These are phyloP conservation scores for Escallonia herrerae DNA, from an alignment of 129 eudicot species.

Conservation along the genomic window DNA sequence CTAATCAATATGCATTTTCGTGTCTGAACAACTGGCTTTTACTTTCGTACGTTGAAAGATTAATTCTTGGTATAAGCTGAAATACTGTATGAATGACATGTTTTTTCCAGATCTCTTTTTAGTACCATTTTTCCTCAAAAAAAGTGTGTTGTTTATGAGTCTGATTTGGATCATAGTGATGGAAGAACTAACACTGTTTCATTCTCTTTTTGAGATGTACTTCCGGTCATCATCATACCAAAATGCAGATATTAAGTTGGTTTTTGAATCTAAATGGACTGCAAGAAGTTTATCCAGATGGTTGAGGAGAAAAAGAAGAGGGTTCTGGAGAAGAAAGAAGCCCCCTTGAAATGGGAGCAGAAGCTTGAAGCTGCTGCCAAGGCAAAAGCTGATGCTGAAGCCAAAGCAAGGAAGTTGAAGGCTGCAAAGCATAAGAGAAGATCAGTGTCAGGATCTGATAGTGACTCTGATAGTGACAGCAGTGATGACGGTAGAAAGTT, in stretches of 20 bases:
- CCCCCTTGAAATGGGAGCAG: slow-evolving; percentile 96
- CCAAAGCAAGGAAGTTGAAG: slow-evolving; percentile 57
- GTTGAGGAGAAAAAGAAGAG: slow-evolving; percentile 96
- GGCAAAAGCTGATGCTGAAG: slow-evolving; percentile 69
- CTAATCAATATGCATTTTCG: too few species aligned
- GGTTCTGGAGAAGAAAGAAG: slow-evolving; percentile 73
- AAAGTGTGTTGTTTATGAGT: neutral
- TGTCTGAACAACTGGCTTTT: neutral
- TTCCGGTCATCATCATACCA: slow-evolving; percentile 88
- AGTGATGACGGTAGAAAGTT: slow-evolving; percentile 36
- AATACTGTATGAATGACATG: neutral
- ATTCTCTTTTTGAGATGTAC: slow-evolving; percentile 99
- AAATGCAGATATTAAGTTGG: slow-evolving; percentile 82
- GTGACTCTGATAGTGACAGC: slow-evolving; percentile 39
- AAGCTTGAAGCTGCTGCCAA: slow-evolving; percentile 90
- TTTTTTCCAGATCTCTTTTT: neutral
- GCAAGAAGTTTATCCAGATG: slow-evolving; percentile 91
- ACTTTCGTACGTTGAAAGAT: neutral
- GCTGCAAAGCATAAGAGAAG: slow-evolving; percentile 57
- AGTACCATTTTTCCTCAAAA: neutral
- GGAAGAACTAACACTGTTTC: slow-evolving; percentile 88
- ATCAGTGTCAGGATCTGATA: slow-evolving; percentile 53
- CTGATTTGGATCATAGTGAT: slow-evolving; percentile 17
- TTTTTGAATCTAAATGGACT: slow-evolving; percentile 66
- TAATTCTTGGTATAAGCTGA: neutral